Evolutionary conservation across 2,329 filamentous ascomycete species (phyloP), one percentile per base, ranked within the genome.

Genomic region (Exophiala xenobiotica): DNA sequence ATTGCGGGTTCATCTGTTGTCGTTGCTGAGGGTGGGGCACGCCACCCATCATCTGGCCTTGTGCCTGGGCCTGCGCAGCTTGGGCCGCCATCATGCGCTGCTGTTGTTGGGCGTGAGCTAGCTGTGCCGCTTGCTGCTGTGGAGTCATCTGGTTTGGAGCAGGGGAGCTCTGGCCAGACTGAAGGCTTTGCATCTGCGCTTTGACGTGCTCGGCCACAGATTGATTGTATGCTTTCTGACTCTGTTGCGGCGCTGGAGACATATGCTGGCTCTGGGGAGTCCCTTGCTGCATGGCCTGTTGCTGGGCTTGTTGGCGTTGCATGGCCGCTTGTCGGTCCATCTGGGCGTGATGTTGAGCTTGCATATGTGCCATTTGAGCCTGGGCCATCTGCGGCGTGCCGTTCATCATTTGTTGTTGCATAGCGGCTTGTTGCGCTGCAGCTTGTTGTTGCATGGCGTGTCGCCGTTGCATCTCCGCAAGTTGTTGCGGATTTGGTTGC

Each of bases 361-460:
- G 61, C 26, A 62, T 56, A 19, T 59, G 49, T 7, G 57, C 54
- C 38, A 60, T 49, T 39, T 63, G 61, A 24, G 62, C 61, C 40
- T 70, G 69, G 6, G 51, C 53, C 20, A 66, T 62, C 43, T 72
- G 69, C 40, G 71, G 59, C 42, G 55, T 58, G 8, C 55, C 55
- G 23, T 58, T 58, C 12, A 46, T 49, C 55, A 69, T 64, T 39
- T 71, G 68, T 16, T 71, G 68, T 26, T 71, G 70, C 60, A 74
- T 65, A 47, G 63, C 46, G 57, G 45, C 49, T 63, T 65, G 67
- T 56, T 69, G 73, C 26, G 70, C 56, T 60, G 35, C 62, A 57
- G 37, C 58, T 54, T 72, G 73, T 45, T 76, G 74, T 51, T 74
- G 74, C 20, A 71, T 72, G 44, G 74, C 72, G 46, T 69, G 64